These are phyloP conservation scores for Scenedesmus sp. DNA, from an alignment of 163 green algal genomes.

Conservation along the genomic window DNA sequence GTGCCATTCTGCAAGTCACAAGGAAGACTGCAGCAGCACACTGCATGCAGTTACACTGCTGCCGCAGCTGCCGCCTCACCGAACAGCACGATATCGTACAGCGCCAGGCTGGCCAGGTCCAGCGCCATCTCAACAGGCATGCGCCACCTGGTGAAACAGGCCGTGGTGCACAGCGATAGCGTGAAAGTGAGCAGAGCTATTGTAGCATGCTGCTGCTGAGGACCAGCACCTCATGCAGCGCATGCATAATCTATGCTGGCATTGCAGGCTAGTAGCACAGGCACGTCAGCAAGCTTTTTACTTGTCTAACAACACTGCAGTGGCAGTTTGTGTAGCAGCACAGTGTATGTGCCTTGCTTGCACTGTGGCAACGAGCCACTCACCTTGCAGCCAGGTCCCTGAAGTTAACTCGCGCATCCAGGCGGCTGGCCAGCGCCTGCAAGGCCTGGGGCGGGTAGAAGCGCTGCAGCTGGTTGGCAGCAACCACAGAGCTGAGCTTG, in stretches of 20 bases:
- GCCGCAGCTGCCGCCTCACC: not conserved
- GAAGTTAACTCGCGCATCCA: slow-evolving; percentile 41
- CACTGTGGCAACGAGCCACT: not conserved
- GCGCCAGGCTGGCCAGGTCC: slow-evolving; percentile 54
- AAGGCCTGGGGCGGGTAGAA: slow-evolving; percentile 41
- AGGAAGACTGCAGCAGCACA: not conserved
- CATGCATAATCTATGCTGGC: too few species aligned
- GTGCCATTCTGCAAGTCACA: not conserved
- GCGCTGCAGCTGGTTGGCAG: slow-evolving; percentile 43
- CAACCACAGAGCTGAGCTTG: not conserved
- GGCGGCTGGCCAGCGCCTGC: slow-evolving; percentile 39
- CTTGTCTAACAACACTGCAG: too few species aligned
- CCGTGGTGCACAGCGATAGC: not conserved
- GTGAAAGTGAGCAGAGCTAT: too few species aligned
- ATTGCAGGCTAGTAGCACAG: too few species aligned
- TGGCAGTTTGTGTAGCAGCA: not conserved
- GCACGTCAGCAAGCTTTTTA: too few species aligned
- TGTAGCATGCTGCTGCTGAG: not conserved
- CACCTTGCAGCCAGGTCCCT: slow-evolving; percentile 10
- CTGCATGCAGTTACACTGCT: not conserved
- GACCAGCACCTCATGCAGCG: not conserved
- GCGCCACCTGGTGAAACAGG: slow-evolving; percentile 18
- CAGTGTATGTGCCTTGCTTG: not conserved
- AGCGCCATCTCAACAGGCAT: slow-evolving; percentile 57
- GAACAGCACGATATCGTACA: slow-evolving; percentile 62